phyloP scores from a whole-genome alignment of 768 basidiomycete species.

The Tubosaeta brunneosetosa region DNA sequence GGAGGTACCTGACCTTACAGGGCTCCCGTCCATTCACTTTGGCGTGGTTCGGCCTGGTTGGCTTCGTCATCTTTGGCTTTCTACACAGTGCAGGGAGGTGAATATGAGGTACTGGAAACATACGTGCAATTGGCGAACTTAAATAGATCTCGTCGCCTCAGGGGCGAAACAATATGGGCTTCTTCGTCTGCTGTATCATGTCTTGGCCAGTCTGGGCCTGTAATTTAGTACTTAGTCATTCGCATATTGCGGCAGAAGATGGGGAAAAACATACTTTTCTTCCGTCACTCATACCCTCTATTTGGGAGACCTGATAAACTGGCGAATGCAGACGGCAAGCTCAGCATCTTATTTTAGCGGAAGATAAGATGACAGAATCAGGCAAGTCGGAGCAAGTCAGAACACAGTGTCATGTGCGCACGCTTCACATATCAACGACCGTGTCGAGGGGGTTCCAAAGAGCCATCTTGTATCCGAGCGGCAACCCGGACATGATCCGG shows the following conservation, averaged over 20 bases:
- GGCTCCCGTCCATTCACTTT: not conserved
- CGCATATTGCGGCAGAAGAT: not conserved
- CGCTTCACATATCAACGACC: not conserved
- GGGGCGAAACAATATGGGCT: not conserved
- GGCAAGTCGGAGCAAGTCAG: too few species aligned
- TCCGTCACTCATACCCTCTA: not conserved
- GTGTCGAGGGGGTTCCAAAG: too few species aligned
- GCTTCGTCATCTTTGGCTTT: not conserved
- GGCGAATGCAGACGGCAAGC: not conserved
- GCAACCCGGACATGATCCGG: not conserved
- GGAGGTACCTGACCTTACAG: not conserved
- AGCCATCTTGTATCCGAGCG: not conserved
- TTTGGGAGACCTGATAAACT: not conserved
- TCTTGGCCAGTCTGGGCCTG: not conserved
- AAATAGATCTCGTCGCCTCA: not conserved
- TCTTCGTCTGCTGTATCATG: not conserved
- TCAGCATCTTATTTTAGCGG: too few species aligned
- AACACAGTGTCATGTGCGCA: not conserved
- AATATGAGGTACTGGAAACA: not conserved
- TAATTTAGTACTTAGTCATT: not conserved
- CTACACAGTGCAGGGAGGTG: not conserved
- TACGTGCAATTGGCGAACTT: not conserved
- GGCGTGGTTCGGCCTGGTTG: not conserved
- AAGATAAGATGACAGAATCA: not conserved
- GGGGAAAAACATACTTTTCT: not conserved